Percentiles rank a stretch among this genome's conserved stretches.
phyloP scores from a whole-genome alignment of 2,329 filamentous ascomycete genomes.

The Epichloe gansuensis region DNA sequence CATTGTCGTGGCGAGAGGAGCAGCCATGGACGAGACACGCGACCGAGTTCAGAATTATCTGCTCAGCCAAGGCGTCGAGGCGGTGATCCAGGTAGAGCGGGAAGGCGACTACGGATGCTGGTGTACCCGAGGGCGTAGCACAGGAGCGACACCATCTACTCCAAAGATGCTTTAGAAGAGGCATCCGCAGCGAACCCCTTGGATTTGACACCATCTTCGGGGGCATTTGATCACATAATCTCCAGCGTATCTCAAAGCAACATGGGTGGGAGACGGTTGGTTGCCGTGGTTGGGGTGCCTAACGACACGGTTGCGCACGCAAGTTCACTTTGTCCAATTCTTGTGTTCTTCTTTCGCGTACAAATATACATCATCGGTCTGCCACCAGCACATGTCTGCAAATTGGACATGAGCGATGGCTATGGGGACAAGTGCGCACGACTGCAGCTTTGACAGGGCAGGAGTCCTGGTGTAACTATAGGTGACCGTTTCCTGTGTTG shows the following conservation, averaged over 20 bases:
- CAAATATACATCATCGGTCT: background rate
- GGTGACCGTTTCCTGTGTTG: background rate
- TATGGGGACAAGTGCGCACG: background rate
- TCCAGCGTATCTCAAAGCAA: background rate
- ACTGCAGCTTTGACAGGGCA: background rate
- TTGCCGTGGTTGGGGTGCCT: background rate
- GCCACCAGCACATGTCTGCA: background rate
- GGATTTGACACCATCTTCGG: background rate
- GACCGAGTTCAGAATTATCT: slow-evolving; percentile 65
- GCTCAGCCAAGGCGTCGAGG: slow-evolving; percentile 58
- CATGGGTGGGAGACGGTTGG: background rate
- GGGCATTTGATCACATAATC: background rate
- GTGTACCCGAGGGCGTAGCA: slow-evolving; percentile 31
- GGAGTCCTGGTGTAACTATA: background rate
- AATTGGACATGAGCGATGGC: background rate
- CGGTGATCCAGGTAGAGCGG: slow-evolving; percentile 77
- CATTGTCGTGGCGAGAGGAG: slow-evolving; percentile 59
- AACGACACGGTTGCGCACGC: background rate
- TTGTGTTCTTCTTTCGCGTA: background rate
- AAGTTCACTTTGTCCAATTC: background rate
- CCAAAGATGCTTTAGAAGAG: slow-evolving; percentile 22
- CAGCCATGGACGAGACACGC: slow-evolving; percentile 72
- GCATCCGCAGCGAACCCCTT: background rate
- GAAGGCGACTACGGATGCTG: slow-evolving; percentile 61
- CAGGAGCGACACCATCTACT: slow-evolving; percentile 18